These are phyloP conservation scores for Neocucurbitaria cava DNA, from an alignment of 2,329 filamentous ascomycete species.

Conservation along the genomic window DNA sequence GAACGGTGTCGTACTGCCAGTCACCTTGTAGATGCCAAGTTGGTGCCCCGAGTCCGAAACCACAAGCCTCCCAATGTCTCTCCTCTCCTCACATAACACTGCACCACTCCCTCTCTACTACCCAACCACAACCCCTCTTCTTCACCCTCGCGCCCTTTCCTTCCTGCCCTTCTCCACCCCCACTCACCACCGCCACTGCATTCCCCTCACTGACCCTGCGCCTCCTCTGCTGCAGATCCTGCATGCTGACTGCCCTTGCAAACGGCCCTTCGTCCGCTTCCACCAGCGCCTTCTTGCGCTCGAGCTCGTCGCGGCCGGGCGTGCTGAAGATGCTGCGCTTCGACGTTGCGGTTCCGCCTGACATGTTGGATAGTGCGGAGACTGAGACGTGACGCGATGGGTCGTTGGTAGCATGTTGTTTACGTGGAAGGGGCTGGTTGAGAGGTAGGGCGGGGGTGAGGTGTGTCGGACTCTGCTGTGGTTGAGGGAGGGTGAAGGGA, in stretches of 20 bases:
- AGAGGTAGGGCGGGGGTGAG: neutral
- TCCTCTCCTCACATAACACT: constrained; percentile 23
- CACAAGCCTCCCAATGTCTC: neutral
- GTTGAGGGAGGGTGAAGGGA: neutral
- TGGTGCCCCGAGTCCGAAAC: neutral
- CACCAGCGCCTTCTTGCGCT: constrained; percentile 34
- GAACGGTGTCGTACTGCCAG: no score
- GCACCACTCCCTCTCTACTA: constrained; percentile 9
- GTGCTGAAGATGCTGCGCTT: constrained; percentile 30
- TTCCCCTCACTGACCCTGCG: constrained; percentile 16
- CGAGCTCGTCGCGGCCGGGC: constrained; percentile 41
- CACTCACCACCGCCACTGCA: neutral
- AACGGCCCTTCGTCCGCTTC: constrained; percentile 35
- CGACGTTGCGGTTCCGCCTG: constrained; percentile 7
- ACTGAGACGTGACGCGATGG: constrained; percentile 2
- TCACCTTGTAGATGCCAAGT: no score
- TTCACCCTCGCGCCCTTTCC: constrained; percentile 1
- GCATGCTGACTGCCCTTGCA: constrained; percentile 18
- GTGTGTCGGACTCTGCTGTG: neutral
- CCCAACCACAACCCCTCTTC: constrained; percentile 3
- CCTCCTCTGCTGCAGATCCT: constrained; percentile 24
- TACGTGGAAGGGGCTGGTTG: neutral
- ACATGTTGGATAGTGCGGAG: constrained; percentile 5
- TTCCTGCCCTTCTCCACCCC: neutral
- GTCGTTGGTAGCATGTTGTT: neutral